Evolutionary conservation across 805 yeast species (phyloP).

Genomic region (Wickerhamomyces pijperi): DNA sequence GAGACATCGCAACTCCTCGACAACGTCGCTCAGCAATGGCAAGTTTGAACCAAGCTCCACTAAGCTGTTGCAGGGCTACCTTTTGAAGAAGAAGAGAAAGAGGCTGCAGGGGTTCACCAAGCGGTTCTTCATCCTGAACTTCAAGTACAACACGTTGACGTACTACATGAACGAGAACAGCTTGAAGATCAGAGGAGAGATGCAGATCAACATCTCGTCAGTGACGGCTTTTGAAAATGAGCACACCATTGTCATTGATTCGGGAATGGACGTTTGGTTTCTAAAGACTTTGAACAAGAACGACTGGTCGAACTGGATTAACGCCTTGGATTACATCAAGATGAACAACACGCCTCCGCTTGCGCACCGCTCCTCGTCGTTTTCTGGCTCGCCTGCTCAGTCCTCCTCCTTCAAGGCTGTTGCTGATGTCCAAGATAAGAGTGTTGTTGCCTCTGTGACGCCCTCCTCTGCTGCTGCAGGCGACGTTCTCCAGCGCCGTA

Average conservation of each 20-base stretch:
- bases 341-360: slow-evolving; percentile 6
- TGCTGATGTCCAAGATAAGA: no score
- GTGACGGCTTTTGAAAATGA: slow-evolving; percentile 65
- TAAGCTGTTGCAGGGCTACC: slow-evolving; percentile 61
- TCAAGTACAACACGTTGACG: slow-evolving; percentile 71
- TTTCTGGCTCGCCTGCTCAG: no score
- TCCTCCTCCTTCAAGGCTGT: no score
- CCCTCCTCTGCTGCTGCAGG: not conserved
- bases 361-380: no score
- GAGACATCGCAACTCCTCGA: slow-evolving; percentile 8
- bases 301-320: slow-evolving; percentile 76
- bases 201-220: slow-evolving; percentile 77
- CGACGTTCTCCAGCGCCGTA: not conserved
- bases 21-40: slow-evolving; percentile 12
- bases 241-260: slow-evolving; percentile 69
- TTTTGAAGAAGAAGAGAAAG: slow-evolving; percentile 74
- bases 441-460: no score
- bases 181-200: slow-evolving; percentile 75
- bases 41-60: slow-evolving; percentile 19
- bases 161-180: slow-evolving; percentile 67
- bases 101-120: slow-evolving; percentile 79
- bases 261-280: slow-evolving; percentile 93
- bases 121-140: slow-evolving; percentile 75
- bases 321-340: slow-evolving; percentile 48
- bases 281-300: slow-evolving; percentile 53